A percentile compares a stretch with the other conserved stretches of the same genome.
phyloP scores from a whole-genome alignment of 1,284 basidiomycete genomes.

The Trichosporon sp. region DNA sequence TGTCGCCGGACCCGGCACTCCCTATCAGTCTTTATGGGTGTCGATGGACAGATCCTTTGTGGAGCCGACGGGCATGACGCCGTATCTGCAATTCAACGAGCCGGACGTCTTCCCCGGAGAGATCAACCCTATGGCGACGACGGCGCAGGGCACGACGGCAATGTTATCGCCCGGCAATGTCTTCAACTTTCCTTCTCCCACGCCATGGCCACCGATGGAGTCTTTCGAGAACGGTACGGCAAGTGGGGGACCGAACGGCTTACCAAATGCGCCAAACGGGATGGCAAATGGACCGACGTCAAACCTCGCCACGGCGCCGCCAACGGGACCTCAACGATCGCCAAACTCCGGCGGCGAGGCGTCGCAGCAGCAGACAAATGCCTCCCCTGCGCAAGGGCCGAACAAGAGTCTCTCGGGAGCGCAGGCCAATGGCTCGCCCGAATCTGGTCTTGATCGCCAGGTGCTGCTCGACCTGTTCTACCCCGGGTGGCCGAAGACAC shows the following conservation, averaged over 20 bases:
- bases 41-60: constrained; percentile 13
- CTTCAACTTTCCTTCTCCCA: constrained; percentile 40
- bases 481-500: constrained; percentile 46
- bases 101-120: not conserved
- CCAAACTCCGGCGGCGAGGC: too few relatives aligned
- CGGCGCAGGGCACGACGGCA: not conserved
- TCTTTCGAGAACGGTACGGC: not conserved
- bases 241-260: too few relatives aligned
- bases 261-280: not conserved
- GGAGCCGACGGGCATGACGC: constrained; percentile 23
- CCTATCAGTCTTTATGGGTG: constrained; percentile 8
- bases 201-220: constrained; percentile 7
- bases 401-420: not conserved
- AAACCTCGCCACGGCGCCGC: not conserved
- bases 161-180: constrained; percentile 34
- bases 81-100: constrained; percentile 15
- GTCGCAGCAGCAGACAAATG: not conserved
- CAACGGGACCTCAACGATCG: too few relatives aligned
- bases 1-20: not conserved
- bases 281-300: not conserved
- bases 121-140: not conserved
- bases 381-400: not conserved
- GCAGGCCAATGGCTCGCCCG: constrained; percentile 23
- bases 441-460: constrained; percentile 25
- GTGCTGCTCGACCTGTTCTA: constrained; percentile 44